phyloP scores from a whole-genome alignment of 495 filamentous ascomycete genomes.

The Penicillium antarcticum region DNA sequence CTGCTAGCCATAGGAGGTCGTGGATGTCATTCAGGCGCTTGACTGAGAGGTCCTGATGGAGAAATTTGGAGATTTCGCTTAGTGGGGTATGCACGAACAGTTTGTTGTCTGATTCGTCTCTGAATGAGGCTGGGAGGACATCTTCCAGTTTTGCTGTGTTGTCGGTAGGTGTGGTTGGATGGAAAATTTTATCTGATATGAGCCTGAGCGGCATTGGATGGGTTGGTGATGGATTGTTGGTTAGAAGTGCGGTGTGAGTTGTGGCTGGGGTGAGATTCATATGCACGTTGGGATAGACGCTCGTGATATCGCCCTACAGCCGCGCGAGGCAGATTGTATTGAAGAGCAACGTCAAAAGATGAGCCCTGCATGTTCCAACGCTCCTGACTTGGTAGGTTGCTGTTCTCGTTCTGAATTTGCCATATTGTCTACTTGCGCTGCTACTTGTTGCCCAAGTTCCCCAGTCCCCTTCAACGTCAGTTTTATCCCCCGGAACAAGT shows the following conservation, averaged over 20 bases:
- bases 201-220: no score
- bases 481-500: background rate
- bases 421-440: no score
- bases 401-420: background rate
- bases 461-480: background rate
- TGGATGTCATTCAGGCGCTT: conserved; percentile 30
- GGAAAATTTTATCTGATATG: background rate
- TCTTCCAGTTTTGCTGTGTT: background rate
- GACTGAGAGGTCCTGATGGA: background rate
- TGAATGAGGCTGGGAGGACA: background rate
- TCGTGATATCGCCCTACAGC: no score
- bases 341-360: no score
- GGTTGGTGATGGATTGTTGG: background rate
- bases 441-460: background rate
- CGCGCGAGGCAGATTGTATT: no score
- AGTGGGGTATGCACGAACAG: background rate
- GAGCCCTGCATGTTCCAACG: no score
- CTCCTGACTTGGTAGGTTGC: no score
- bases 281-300: background rate
- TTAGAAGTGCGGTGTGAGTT: background rate
- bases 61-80: background rate
- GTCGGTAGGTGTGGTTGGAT: background rate
- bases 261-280: background rate
- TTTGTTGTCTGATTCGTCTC: background rate
- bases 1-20: conserved; percentile 46